Evolutionary conservation across 1,284 basidiomycete species (phyloP), one percentile per base, ranked within the genome.

Genomic region (Cutaneotrichosporon sp.): DNA sequence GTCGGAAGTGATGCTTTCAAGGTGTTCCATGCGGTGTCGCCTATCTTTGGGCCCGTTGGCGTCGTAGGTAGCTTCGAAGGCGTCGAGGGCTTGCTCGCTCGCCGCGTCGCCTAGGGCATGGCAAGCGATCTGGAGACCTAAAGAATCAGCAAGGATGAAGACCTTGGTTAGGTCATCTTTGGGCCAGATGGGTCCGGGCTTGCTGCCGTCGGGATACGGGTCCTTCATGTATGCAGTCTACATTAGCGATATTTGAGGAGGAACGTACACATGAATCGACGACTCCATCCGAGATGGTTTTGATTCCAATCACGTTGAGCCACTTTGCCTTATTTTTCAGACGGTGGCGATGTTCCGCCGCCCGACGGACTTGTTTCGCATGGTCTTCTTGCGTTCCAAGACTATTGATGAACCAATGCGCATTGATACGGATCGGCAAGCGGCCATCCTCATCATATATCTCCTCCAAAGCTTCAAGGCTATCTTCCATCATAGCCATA

Each of bases 21-120:
- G 69, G 60, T 75, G 74, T 61, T 75, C 74, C 22, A 75, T 70
- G 4, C 73, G 65, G 60, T 72, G 69, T 32, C 69, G 66, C 1
- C 69, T 66, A 14, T 64, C 56, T 1, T 51, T 52, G 14, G 58
- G 52, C 1, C 68, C 69, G 56, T 73, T 73, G 30, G 60, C 42
- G 5, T 51, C 31, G 55, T 68, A 56, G 7, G 72, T 71, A 5
- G 60, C 57, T 31, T 72, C 74, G 38, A 73, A 66, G 3, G 68
- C 68, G 46, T 75, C 70, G 4, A 75, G 65, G 2, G 74, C 74
- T 57, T 65, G 64, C 30, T 71, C 69, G 16, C 65, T 64, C 2
- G 74, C 74, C 1, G 72, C 74, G 49, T 75, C 74, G 10, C 74
- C 74, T 5, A 75, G 67, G 2, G 74, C 72, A 38, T 74, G 74